A percentile compares a stretch with the other conserved stretches of the same genome.
Evolutionary conservation across 495 filamentous ascomycete species (phyloP).

Genomic region (Aspergillus sparsus): DNA sequence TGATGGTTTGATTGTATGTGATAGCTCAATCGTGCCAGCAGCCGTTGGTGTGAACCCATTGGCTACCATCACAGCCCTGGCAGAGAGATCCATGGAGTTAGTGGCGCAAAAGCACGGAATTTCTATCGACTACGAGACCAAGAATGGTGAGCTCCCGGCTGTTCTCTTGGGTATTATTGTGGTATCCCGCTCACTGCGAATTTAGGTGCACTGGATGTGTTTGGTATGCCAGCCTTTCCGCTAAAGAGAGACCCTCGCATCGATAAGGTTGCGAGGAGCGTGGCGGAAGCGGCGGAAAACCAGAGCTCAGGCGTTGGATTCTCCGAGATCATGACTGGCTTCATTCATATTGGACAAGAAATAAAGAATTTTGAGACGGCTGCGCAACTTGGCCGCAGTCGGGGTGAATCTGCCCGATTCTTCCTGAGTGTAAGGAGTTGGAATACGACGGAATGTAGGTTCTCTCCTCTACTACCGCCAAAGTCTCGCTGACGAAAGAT

Average conservation of each 20-base stretch:
- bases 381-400: not conserved
- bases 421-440: constrained; percentile 3
- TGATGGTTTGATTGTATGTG: constrained; percentile 2
- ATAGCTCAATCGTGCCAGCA: constrained; percentile 4
- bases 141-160: not conserved
- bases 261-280: not conserved
- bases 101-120: not conserved
- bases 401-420: constrained; percentile 4
- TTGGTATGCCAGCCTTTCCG: not conserved
- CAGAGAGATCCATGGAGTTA: constrained; percentile 1
- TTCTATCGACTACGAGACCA: constrained; percentile 1
- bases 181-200: not conserved
- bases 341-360: not conserved
- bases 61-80: constrained; percentile 8
- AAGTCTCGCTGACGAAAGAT: not conserved
- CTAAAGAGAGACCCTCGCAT: not conserved
- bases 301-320: constrained; percentile 1
- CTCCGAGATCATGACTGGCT: constrained; percentile 6
- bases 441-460: constrained; percentile 9
- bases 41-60: constrained; percentile 9
- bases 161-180: no score
- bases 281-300: not conserved
- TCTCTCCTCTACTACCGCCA: not conserved
- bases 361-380: constrained; percentile 4
- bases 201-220: constrained; percentile 1